Conservation (phyloP, 441 rosid genomes). For the Arabidopsis lyrata region DNA sequence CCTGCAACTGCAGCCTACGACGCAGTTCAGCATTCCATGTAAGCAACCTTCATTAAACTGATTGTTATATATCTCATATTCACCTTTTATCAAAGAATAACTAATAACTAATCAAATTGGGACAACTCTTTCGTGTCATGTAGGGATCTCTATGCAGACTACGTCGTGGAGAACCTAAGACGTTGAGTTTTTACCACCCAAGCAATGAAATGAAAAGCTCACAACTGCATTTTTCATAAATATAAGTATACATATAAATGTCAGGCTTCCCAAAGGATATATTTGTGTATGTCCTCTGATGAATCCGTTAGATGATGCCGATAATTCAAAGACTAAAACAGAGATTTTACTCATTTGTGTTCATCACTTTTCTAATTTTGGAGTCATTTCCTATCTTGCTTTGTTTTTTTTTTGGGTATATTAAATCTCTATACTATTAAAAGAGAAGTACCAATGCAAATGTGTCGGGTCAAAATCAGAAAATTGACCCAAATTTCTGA, state of each 20-base stretch:
- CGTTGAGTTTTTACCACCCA: conserved; percentile 53
- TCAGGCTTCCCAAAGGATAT: conserved; percentile 34
- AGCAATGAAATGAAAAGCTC: conserved; percentile 17
- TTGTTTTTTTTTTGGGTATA: neutral
- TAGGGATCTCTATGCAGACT: conserved; percentile 92
- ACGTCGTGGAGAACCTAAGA: conserved; percentile 93
- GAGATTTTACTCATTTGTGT: neutral
- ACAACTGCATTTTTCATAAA: conserved; percentile 13
- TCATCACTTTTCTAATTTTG: neutral
- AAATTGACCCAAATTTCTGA: too few species aligned
- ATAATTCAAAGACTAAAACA: neutral
- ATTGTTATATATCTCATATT: neutral
- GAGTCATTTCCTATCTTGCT: neutral
- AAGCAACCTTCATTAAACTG: conserved; percentile 42
- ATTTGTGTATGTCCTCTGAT: conserved; percentile 26
- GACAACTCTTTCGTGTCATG: conserved; percentile 17
- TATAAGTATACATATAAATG: conserved; percentile 29
- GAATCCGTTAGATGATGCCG: conserved; percentile 39
- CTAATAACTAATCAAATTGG: neutral
- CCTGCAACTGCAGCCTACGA: conserved; percentile 68
- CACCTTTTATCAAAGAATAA: neutral
- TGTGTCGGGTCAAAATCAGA: too few species aligned
- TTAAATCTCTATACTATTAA: too few species aligned
- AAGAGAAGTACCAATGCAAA: too few species aligned
- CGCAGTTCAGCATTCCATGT: conserved; percentile 73